Percentiles rank a stretch among this genome's conserved stretches.
Evolutionary conservation across 2,329 filamentous ascomycete species (phyloP).

Genomic region (Penicillium sp.): DNA sequence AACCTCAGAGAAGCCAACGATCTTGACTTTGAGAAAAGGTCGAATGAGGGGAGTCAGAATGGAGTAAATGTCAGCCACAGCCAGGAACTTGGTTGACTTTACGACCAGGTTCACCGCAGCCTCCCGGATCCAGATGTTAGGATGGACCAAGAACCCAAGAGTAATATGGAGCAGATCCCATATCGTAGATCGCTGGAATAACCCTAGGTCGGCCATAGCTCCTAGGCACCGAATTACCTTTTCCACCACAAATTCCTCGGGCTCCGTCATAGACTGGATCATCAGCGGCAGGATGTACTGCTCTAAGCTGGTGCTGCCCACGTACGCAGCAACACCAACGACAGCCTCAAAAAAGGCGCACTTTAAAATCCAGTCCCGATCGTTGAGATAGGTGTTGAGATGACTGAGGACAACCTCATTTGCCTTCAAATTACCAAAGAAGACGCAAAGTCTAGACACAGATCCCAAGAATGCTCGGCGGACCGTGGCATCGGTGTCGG

Average conservation of each 20-base stretch:
- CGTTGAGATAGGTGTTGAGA: constrained; percentile 95
- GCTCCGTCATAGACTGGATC: constrained; percentile 89
- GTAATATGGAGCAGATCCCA: constrained; percentile 88
- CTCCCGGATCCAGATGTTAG: constrained; percentile 93
- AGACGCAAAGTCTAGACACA: constrained; percentile 87
- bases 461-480: constrained; percentile 88
- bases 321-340: constrained; percentile 85
- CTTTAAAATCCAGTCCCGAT: constrained; percentile 93
- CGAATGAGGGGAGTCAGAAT: constrained; percentile 77
- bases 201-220: constrained; percentile 80
- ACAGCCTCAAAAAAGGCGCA: constrained; percentile 96
- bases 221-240: constrained; percentile 85
- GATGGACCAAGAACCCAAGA: constrained; percentile 84
- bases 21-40: constrained; percentile 75
- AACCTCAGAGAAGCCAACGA: constrained; percentile 69
- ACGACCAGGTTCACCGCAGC: constrained; percentile 82
- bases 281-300: constrained; percentile 95
- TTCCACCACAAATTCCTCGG: constrained; percentile 92
- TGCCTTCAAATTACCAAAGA: constrained; percentile 87
- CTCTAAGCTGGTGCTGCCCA: constrained; percentile 85
- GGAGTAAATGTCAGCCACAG: constrained; percentile 77
- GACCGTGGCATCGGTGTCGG: constrained; percentile 81
- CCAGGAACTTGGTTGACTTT: constrained; percentile 72
- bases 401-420: constrained; percentile 97
- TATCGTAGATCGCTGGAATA: constrained; percentile 79